Evolutionary conservation across 75 land plant species (phyloP), one percentile per base, ranked within the genome.

Genomic region (Pinus taeda): DNA sequence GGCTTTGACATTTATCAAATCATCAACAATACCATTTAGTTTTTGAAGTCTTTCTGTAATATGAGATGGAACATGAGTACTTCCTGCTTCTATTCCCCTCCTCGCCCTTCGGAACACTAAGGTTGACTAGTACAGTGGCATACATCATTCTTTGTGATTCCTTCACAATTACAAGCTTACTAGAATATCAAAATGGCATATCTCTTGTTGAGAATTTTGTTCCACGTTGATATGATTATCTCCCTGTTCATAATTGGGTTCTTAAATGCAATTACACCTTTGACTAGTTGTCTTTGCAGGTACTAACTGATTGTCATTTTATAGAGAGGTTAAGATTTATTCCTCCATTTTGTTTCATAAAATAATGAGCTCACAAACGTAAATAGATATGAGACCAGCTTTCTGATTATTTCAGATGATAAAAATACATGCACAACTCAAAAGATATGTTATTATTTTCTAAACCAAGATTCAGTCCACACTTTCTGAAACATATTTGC

Each of bases 211-310:
- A 39, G 42, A 5, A 39, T 39, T 39, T 5, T 5, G 6, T 39
- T 39, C 6, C 42, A 39, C 5, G 42, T 39, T 39, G 42, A 37
- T 37, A 37, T 37, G 39, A 21, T 63, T 30, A 14, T 15, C 26
- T 63, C 66, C 30, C 36, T 33, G 37, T 37, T 37, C 71, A 67
- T 18, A 67, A 18, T 67, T 67, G 15, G 30, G 36, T 3, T 37
- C 36, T 67, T 42, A 67, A 67, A 67, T 37, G 45, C 42, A 20
- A 39, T 7, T 39, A 39, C 6, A 18, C n/a, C 71, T 67, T 65
- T 67, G 37, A 37, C 45, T 33, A 67, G 71, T 33, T 37, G 39
- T 67, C 37, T 17, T 67, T 67, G 71, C 6, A 67, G 71, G 45
- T 39, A 37, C 45, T 67, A 36, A 17, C 37, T 6, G 18, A 67